Percentiles rank a stretch among this genome's conserved stretches.
phyloP scores from a whole-genome alignment of 139 green algal species.

The Closterium sp. region DNA sequence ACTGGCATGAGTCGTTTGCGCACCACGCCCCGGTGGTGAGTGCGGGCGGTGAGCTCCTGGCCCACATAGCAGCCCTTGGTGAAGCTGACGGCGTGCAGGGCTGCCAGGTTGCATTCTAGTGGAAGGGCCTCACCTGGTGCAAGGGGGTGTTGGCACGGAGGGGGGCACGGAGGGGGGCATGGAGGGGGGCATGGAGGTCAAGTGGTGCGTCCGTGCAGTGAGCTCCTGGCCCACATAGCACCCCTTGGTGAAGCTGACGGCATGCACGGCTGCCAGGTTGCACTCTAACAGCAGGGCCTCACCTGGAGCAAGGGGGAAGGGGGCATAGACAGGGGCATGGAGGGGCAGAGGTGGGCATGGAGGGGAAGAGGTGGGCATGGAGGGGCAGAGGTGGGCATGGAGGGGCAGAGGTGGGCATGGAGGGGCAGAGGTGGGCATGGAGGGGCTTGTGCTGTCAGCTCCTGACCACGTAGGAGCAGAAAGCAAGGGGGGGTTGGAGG shows the following conservation, averaged over 20 bases:
- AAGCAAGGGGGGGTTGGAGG: too few relatives aligned
- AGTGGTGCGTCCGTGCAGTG: slow-evolving; percentile 69
- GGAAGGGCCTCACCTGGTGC: slow-evolving; percentile 63
- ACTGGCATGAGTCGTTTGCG: slow-evolving; percentile 81
- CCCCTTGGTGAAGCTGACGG: slow-evolving; percentile 88
- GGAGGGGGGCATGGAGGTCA: background rate
- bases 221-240: slow-evolving; percentile 96
- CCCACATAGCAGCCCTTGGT: slow-evolving; percentile 97
- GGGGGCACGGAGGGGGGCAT: background rate
- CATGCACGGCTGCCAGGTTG: slow-evolving; percentile 85
- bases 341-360: too few relatives aligned
- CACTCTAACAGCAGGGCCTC: slow-evolving; percentile 84
- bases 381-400: too few relatives aligned
- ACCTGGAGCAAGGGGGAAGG: too few relatives aligned
- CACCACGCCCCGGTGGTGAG: slow-evolving; percentile 75
- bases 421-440: too few relatives aligned
- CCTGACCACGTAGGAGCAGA: too few relatives aligned
- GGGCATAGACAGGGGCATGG: too few relatives aligned
- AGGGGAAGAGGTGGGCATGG: too few relatives aligned
- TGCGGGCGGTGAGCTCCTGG: slow-evolving; percentile 81
- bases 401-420: too few relatives aligned
- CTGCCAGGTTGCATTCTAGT: slow-evolving; percentile 94
- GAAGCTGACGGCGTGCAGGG: slow-evolving; percentile 82
- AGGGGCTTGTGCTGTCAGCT: too few relatives aligned
- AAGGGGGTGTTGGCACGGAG: background rate